phyloP scores from a whole-genome alignment of 2,329 filamentous ascomycete species.

The Xylariales sp. region DNA sequence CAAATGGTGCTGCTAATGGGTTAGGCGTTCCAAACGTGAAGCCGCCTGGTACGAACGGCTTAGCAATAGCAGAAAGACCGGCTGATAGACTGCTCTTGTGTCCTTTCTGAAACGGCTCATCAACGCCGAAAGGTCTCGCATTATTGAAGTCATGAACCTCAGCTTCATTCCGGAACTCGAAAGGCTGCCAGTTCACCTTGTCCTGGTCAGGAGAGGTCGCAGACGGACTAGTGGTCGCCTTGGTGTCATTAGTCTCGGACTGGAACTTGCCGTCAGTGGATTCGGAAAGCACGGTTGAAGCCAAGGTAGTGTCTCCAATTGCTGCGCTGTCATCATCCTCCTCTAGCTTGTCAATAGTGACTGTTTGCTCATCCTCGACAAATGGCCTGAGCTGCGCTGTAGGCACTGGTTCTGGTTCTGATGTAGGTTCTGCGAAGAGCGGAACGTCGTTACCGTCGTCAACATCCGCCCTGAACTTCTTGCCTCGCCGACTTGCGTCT shows the following conservation, averaged over 20 bases:
- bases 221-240: conserved; percentile 49
- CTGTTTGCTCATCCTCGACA: conserved; percentile 13
- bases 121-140: conserved; percentile 44
- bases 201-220: conserved; percentile 47
- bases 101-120: conserved; percentile 34
- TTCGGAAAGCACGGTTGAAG: conserved; percentile 49
- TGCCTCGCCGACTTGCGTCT: conserved; percentile 71
- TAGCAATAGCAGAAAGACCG: conserved; percentile 64
- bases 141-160: conserved; percentile 49
- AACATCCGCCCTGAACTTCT: conserved; percentile 56
- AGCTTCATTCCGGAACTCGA: conserved; percentile 50
- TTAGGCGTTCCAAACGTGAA: conserved; percentile 28
- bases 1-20: conserved; percentile 23
- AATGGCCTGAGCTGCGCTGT: background rate
- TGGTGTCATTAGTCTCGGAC: conserved; percentile 29
- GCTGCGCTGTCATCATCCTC: conserved; percentile 42
- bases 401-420: conserved; percentile 27
- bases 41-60: conserved; percentile 55
- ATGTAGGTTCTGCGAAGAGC: conserved; percentile 60
- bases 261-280: conserved; percentile 42
- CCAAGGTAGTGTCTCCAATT: conserved; percentile 45
- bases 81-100: conserved; percentile 45
- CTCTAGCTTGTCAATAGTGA: conserved; percentile 29
- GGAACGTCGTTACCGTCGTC: conserved; percentile 70
- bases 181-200: conserved; percentile 52